These are phyloP conservation scores for Alopecurus myosuroides DNA, from an alignment of 176 grass and related monocot genomes.

Conservation along the genomic window DNA sequence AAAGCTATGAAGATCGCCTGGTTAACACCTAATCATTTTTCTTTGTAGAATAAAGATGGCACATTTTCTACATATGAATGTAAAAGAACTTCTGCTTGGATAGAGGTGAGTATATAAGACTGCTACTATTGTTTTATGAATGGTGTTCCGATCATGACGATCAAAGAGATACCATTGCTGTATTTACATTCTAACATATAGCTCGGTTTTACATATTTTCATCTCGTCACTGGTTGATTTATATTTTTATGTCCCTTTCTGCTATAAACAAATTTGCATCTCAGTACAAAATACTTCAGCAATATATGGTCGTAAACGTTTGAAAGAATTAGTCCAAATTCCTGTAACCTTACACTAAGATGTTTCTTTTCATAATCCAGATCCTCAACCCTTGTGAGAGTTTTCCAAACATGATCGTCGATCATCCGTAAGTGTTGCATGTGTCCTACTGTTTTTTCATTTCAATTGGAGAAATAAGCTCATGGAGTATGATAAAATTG, in stretches of 20 bases:
- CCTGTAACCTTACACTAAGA: not conserved
- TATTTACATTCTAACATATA: not conserved
- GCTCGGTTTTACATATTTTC: not conserved
- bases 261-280: not conserved
- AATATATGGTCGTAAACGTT: not conserved
- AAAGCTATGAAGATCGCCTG: not conserved
- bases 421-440: constrained; percentile 33
- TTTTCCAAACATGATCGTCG: constrained; percentile 16
- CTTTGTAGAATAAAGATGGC: constrained; percentile 48
- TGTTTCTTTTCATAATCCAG: not conserved
- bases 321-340: not conserved
- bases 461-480: not conserved
- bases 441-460: not conserved
- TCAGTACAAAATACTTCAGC: not conserved
- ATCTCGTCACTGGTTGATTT: not conserved
- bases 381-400: constrained; percentile 30
- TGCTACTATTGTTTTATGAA: not conserved
- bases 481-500: not conserved
- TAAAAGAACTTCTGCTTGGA: constrained; percentile 37
- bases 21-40: not conserved
- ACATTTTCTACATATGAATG: constrained; percentile 52
- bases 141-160: not conserved
- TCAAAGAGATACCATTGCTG: not conserved
- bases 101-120: constrained; percentile 29
- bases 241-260: not conserved